These are phyloP conservation scores for Pholiota adiposa DNA, from an alignment of 1,284 basidiomycete species.

Conservation along the genomic window DNA sequence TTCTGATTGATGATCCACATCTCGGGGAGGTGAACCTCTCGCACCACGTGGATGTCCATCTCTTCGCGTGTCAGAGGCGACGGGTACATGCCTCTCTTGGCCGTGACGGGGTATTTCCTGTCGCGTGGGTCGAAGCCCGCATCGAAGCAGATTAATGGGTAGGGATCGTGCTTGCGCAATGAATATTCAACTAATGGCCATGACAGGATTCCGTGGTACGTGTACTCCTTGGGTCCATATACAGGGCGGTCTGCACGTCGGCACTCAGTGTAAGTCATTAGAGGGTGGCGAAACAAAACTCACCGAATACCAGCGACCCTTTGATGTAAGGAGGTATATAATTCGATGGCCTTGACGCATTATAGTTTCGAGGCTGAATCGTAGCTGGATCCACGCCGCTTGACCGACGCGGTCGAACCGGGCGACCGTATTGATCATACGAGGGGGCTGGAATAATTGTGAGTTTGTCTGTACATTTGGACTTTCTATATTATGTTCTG, in stretches of 20 bases:
- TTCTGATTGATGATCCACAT: constrained; percentile 33
- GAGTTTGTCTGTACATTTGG: neutral
- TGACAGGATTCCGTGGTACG: constrained; percentile 27
- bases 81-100: constrained; percentile 19
- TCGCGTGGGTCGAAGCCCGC: constrained; percentile 36
- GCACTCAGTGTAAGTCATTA: neutral
- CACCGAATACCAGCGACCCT: constrained; percentile 20
- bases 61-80: constrained; percentile 27
- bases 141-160: constrained; percentile 37
- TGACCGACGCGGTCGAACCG: constrained; percentile 13
- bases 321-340: constrained; percentile 34
- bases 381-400: constrained; percentile 7
- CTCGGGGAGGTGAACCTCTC: constrained; percentile 29
- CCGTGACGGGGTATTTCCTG: constrained; percentile 26
- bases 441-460: neutral
- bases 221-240: neutral
- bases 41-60: constrained; percentile 16
- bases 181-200: constrained; percentile 37
- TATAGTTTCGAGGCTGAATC: no score
- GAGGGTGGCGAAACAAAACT: neutral
- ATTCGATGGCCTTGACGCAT: constrained; percentile 1
- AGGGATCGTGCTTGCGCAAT: constrained; percentile 21
- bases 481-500: neutral
- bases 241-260: neutral
- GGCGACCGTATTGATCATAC: constrained; percentile 4